Evolutionary conservation across 371 early-diverging fungal genomes (phyloP).

Genomic region (Mortierella polycephala): DNA sequence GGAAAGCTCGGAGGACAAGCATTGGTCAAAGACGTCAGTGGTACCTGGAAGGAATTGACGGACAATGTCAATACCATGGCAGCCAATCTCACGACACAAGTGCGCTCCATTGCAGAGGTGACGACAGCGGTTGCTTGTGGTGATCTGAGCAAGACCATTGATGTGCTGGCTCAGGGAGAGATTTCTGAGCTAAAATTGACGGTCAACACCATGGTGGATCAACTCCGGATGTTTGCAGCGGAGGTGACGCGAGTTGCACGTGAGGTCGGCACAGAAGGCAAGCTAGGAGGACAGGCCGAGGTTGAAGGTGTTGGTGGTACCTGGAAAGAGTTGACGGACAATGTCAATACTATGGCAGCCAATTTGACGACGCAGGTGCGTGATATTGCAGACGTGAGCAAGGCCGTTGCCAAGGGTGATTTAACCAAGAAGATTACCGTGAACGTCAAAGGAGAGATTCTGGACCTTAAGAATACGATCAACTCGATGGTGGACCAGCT

Average conservation of each 20-base stretch:
- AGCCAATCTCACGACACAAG: constrained; percentile 61
- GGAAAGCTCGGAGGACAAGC: constrained; percentile 67
- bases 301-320: constrained; percentile 71
- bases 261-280: constrained; percentile 74
- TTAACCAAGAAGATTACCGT: constrained; percentile 72
- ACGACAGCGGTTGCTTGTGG: constrained; percentile 70
- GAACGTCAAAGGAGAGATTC: constrained; percentile 71
- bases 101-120: constrained; percentile 65
- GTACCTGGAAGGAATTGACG: constrained; percentile 65
- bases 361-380: constrained; percentile 76
- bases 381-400: constrained; percentile 73
- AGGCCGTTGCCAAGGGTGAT: constrained; percentile 77
- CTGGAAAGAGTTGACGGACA: constrained; percentile 78
- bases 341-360: constrained; percentile 74
- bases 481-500: constrained; percentile 69
- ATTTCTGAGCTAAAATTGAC: constrained; percentile 62
- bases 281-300: constrained; percentile 72
- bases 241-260: constrained; percentile 72
- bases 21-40: constrained; percentile 61
- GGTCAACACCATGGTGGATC: constrained; percentile 75
- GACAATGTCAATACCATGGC: constrained; percentile 69
- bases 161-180: constrained; percentile 55
- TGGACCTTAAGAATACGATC: constrained; percentile 74
- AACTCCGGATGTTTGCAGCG: constrained; percentile 62
- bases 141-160: constrained; percentile 68